Percentiles rank a stretch among this genome's conserved stretches.
phyloP scores from a whole-genome alignment of 495 filamentous ascomycete genomes.

The Tuber brumale region DNA sequence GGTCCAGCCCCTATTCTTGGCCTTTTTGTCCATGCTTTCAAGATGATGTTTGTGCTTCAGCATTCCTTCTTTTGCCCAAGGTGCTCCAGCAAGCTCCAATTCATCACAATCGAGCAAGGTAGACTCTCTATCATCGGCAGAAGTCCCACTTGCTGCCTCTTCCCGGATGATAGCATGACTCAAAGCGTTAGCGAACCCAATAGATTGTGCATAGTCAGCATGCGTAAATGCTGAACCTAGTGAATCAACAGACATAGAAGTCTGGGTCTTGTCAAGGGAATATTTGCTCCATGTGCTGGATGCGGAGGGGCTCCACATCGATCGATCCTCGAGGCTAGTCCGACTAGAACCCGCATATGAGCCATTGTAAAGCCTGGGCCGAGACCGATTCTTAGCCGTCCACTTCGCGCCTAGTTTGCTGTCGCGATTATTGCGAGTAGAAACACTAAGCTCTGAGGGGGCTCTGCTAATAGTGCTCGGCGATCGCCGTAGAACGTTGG shows the following conservation, averaged over 20 bases:
- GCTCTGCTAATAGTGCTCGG: slow-evolving; percentile 90
- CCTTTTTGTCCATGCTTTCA: slow-evolving; percentile 78
- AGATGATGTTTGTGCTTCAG: slow-evolving; percentile 95
- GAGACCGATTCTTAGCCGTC: slow-evolving; percentile 76
- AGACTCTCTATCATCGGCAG: slow-evolving; percentile 51
- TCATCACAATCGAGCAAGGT: slow-evolving; percentile 75
- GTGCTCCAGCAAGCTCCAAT: slow-evolving; percentile 79
- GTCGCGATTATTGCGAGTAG: slow-evolving; percentile 27
- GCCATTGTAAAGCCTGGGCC: slow-evolving; percentile 67
- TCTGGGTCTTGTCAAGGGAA: slow-evolving; percentile 79
- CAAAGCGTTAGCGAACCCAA: slow-evolving; percentile 94
- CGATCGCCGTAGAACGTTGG: slow-evolving; percentile 65
- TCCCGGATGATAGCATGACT: slow-evolving; percentile 96
- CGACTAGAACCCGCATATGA: slow-evolving; percentile 85
- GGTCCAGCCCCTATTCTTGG: slow-evolving; percentile 86
- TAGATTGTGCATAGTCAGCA: slow-evolving; percentile 87
- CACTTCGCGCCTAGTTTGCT: slow-evolving; percentile 59
- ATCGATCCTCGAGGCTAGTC: slow-evolving; percentile 87
- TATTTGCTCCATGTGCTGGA: slow-evolving; percentile 94
- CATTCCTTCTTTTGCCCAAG: slow-evolving; percentile 96
- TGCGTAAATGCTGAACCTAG: slow-evolving; percentile 70
- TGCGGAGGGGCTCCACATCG: slow-evolving; percentile 82
- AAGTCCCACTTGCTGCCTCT: slow-evolving; percentile 58
- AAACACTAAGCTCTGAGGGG: slow-evolving; percentile 63
- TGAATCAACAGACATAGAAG: slow-evolving; percentile 84